Conservation (phyloP, 2,329 filamentous ascomycete genomes). For the Fusarium phyllophilum region DNA sequence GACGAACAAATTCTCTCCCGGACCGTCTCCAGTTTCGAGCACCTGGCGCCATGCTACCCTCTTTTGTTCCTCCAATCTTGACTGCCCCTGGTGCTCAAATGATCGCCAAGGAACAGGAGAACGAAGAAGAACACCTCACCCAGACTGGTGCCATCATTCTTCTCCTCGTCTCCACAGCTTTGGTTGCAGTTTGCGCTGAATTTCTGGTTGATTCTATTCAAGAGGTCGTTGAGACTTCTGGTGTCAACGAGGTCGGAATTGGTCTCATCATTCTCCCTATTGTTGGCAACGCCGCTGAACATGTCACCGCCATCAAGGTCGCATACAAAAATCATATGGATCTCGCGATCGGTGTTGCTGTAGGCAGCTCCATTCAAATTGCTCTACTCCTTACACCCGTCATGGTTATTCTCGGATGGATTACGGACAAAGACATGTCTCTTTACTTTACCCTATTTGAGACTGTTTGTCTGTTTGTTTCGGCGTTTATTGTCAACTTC, state of each 20-base stretch:
- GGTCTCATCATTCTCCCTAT: conserved; percentile 78
- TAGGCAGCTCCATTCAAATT: conserved; percentile 78
- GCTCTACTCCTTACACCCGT: conserved; percentile 76
- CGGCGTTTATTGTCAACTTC: conserved; percentile 88
- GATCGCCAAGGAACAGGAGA: conserved; percentile 44
- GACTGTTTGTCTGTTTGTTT: conserved; percentile 86
- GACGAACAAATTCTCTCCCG: conserved; percentile 78
- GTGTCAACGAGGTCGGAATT: conserved; percentile 73
- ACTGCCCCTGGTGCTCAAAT: conserved; percentile 41
- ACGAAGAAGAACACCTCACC: conserved; percentile 61
- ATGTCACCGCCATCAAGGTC: conserved; percentile 76
- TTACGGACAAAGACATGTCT: conserved; percentile 74
- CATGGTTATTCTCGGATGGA: conserved; percentile 78
- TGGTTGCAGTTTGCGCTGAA: conserved; percentile 76
- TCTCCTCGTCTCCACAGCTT: conserved; percentile 69
- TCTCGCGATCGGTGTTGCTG: conserved; percentile 75
- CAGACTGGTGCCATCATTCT: conserved; percentile 68
- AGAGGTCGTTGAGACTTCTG: conserved; percentile 65
- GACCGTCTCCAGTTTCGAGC: conserved; percentile 67
- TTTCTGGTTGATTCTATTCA: conserved; percentile 76
- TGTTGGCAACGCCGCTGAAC: conserved; percentile 78
- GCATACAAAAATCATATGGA: conserved; percentile 82
- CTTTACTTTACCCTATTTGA: conserved; percentile 91
- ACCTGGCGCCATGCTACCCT: conserved; percentile 61
- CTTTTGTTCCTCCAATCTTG: conserved; percentile 56